phyloP scores from a whole-genome alignment of 225 moss, liverwort and hornwort species.

The Physcomitrium patens region DNA sequence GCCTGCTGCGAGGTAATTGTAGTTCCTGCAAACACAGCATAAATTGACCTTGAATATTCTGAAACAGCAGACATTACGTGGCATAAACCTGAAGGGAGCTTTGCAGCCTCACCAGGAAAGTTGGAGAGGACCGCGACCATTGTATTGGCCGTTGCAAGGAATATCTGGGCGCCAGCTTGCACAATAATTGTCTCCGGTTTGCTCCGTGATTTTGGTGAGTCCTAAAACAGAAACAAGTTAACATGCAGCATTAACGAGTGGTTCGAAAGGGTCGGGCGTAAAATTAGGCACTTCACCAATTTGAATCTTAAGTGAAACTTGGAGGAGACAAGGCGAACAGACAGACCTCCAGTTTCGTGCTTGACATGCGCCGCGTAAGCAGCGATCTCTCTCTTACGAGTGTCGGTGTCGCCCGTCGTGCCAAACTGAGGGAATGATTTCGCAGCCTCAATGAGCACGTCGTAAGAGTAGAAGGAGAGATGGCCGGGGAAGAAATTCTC shows the following conservation, averaged over 20 bases:
- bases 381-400: conserved; percentile 52
- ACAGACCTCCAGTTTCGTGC: conserved; percentile 47
- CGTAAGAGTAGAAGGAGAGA: conserved; percentile 44
- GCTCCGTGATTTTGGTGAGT: conserved; percentile 42
- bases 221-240: conserved; percentile 26
- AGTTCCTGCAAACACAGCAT: conserved; percentile 50
- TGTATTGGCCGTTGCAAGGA: conserved; percentile 48
- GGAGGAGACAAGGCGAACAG: not conserved
- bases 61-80: not conserved
- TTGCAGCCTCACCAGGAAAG: conserved; percentile 51
- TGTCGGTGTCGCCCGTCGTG: conserved; percentile 33
- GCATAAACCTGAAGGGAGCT: not conserved
- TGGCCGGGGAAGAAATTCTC: conserved; percentile 40
- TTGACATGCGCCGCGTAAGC: conserved; percentile 53
- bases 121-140: conserved; percentile 74
- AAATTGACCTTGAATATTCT: too few relatives aligned
- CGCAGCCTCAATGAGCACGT: conserved; percentile 40
- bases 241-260: not conserved
- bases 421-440: conserved; percentile 43
- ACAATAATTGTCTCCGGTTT: conserved; percentile 46
- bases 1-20: conserved; percentile 59
- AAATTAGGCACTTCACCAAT: too few relatives aligned
- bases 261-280: not conserved
- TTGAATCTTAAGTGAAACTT: too few relatives aligned
- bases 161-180: not conserved